Evolutionary conservation across 2,329 filamentous ascomycete genomes (phyloP).

Genomic region (Neopestalotiopsis sp.): DNA sequence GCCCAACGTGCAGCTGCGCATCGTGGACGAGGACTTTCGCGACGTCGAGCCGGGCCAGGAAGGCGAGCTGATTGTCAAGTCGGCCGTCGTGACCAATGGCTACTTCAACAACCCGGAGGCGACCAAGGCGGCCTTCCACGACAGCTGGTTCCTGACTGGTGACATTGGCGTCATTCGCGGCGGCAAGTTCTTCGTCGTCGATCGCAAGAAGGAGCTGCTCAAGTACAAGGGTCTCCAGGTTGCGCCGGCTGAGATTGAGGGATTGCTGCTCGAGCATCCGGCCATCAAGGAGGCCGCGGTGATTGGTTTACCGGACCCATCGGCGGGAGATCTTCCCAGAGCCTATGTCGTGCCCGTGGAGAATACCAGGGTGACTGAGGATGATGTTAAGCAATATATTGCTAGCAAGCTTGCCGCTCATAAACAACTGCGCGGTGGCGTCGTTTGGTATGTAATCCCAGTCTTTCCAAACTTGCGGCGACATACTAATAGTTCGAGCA

Average conservation of each 20-base stretch:
- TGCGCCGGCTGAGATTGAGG: constrained; percentile 68
- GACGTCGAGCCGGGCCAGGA: constrained; percentile 45
- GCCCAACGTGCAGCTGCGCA: constrained; percentile 39
- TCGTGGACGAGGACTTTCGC: constrained; percentile 44
- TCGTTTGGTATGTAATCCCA: constrained; percentile 18
- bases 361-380: constrained; percentile 24
- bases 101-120: constrained; percentile 73
- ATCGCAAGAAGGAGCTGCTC: constrained; percentile 75
- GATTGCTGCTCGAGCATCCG: constrained; percentile 44
- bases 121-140: constrained; percentile 62
- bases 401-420: constrained; percentile 29
- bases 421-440: constrained; percentile 35
- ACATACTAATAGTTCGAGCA: neutral
- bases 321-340: constrained; percentile 58
- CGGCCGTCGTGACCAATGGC: constrained; percentile 74
- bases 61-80: constrained; percentile 71
- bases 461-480: neutral
- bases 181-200: constrained; percentile 78
- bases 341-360: constrained; percentile 46
- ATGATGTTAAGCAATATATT: constrained; percentile 31
- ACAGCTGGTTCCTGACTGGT: constrained; percentile 77
- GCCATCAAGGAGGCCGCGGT: constrained; percentile 63
- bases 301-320: constrained; percentile 60
- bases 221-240: constrained; percentile 70
- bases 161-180: constrained; percentile 76